Conservation (phyloP, 2,329 filamentous ascomycete species). For the Karstenula rhodostoma region DNA sequence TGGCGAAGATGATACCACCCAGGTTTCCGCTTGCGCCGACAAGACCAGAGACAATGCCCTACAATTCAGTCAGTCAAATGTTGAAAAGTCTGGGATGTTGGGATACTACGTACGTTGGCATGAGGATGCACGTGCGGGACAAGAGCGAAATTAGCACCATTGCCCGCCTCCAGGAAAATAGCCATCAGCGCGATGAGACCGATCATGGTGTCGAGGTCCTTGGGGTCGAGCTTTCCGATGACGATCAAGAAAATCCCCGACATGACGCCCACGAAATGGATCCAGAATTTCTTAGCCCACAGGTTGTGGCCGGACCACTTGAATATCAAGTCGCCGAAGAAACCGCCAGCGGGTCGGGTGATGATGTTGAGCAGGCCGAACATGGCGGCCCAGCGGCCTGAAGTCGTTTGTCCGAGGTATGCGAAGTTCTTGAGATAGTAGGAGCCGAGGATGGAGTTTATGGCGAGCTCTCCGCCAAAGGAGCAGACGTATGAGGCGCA, state of each 20-base stretch:
- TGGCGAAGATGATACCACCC: conserved; percentile 83
- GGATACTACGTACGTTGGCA: conserved; percentile 68
- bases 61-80: not conserved
- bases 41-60: conserved; percentile 72
- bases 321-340: conserved; percentile 66
- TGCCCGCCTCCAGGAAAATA: conserved; percentile 83
- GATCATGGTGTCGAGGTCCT: conserved; percentile 71
- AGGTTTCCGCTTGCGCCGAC: conserved; percentile 84
- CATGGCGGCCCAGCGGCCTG: conserved; percentile 72
- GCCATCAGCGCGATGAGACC: conserved; percentile 80
- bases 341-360: conserved; percentile 72
- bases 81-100: not conserved
- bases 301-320: conserved; percentile 57
- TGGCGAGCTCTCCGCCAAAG: conserved; percentile 67
- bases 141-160: conserved; percentile 86
- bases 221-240: conserved; percentile 71
- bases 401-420: conserved; percentile 61
- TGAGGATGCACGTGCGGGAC: conserved; percentile 86
- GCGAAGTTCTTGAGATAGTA: conserved; percentile 68
- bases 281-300: conserved; percentile 71
- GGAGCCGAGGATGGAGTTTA: conserved; percentile 67
- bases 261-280: conserved; percentile 64
- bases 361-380: conserved; percentile 78
- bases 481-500: conserved; percentile 66
- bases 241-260: conserved; percentile 68